Conservation (phyloP, 768 basidiomycete species). For the Thelephora ganbajun region DNA sequence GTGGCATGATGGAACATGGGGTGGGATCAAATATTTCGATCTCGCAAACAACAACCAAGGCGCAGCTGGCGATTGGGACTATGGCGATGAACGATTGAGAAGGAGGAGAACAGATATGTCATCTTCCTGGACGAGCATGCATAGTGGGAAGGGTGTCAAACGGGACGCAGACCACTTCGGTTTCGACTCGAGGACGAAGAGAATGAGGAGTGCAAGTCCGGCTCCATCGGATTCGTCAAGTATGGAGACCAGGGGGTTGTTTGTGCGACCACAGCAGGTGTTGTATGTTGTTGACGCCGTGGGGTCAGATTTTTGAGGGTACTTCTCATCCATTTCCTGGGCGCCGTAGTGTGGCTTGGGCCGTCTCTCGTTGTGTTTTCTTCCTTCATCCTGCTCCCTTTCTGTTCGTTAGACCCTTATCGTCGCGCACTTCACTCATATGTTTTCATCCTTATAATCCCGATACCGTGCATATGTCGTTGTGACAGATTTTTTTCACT, state of each 20-base stretch:
- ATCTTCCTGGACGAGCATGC: constrained; percentile 11
- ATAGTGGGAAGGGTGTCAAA: constrained; percentile 30
- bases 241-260: constrained; percentile 58
- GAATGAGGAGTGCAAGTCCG: constrained; percentile 57
- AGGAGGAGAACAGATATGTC: constrained; percentile 22
- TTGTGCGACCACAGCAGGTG: constrained; percentile 78
- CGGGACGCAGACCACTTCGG: constrained; percentile 43
- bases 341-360: background rate
- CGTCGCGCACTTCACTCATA: no score
- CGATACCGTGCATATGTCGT: no score
- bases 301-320: constrained; percentile 37
- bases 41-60: constrained; percentile 24
- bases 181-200: constrained; percentile 26
- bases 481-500: no score
- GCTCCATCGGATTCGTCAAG: constrained; percentile 42
- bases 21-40: constrained; percentile 75
- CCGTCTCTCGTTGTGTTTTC: background rate
- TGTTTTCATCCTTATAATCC: no score
- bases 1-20: constrained; percentile 81
- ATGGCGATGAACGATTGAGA: constrained; percentile 32
- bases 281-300: constrained; percentile 80
- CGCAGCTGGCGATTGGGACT: constrained; percentile 49
- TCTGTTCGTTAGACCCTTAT: background rate
- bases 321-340: background rate
- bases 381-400: background rate